phyloP scores from a whole-genome alignment of 306 rosid genomes.

The Cucumis cinereus region DNA sequence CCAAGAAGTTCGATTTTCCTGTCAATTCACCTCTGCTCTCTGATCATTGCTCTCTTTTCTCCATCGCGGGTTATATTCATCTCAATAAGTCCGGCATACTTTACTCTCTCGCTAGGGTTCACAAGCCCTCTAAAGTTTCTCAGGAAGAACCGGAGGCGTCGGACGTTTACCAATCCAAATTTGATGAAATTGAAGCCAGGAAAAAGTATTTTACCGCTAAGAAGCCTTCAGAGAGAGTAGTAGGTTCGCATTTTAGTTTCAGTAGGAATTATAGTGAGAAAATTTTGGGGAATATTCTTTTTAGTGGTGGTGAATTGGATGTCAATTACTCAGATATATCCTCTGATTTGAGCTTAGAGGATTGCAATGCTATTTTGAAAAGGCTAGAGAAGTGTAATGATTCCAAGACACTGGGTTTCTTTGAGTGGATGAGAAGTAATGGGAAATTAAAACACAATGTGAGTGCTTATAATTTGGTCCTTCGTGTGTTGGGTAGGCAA shows the following conservation, averaged over 20 bases:
- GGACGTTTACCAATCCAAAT: constrained; percentile 5
- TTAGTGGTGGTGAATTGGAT: constrained; percentile 36
- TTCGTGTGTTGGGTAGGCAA: constrained; percentile 41
- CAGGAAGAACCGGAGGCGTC: constrained; percentile 19
- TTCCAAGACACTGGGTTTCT: constrained; percentile 38
- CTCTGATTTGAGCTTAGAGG: constrained; percentile 34
- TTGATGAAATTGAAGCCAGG: constrained; percentile 10
- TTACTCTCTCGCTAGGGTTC: constrained; percentile 26
- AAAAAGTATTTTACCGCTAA: constrained; percentile 17
- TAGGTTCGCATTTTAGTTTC: constrained; percentile 20
- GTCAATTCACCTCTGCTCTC: constrained; percentile 4
- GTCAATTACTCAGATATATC: constrained; percentile 41
- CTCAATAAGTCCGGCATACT: constrained; percentile 19
- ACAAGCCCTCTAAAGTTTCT: constrained; percentile 17
- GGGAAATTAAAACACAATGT: constrained; percentile 45
- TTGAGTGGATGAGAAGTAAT: constrained; percentile 53
- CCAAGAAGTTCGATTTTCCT: constrained; percentile 20
- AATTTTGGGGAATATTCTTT: constrained; percentile 26
- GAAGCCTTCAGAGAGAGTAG: constrained; percentile 10
- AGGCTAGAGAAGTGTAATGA: constrained; percentile 38
- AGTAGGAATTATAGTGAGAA: constrained; percentile 14
- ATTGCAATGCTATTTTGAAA: constrained; percentile 51
- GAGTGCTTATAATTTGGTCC: constrained; percentile 33
- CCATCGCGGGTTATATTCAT: constrained; percentile 15
- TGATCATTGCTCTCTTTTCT: constrained; percentile 15